phyloP scores from a whole-genome alignment of 805 yeast genomes.

The Metschnikowia henanensis region DNA sequence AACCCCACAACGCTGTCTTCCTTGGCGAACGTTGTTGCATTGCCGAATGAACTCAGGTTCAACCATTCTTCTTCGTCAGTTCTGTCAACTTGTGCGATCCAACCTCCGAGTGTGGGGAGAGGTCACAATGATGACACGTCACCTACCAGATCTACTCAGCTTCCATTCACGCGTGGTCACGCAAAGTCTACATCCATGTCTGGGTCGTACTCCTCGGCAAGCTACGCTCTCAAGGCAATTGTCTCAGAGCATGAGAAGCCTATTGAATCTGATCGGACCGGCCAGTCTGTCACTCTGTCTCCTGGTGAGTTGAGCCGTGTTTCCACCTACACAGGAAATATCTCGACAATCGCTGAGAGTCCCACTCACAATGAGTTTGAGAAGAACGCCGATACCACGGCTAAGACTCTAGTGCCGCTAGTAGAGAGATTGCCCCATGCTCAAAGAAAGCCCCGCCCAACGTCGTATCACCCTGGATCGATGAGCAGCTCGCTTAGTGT shows the following conservation, averaged over 20 bases:
- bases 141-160: conserved; percentile 8
- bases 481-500: conserved; percentile 30
- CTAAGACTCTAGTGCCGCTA: conserved; percentile 12
- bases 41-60: conserved; percentile 27
- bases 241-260: conserved; percentile 55
- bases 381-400: conserved; percentile 6
- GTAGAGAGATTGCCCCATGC: conserved; percentile 43
- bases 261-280: conserved; percentile 5
- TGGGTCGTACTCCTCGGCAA: conserved; percentile 51
- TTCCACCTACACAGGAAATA: conserved; percentile 34
- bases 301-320: conserved; percentile 14
- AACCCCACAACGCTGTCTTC: conserved; percentile 68
- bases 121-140: conserved; percentile 4
- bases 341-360: conserved; percentile 49
- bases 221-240: conserved; percentile 70
- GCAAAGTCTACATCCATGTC: conserved; percentile 34
- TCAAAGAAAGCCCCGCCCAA: conserved; percentile 71
- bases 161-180: conserved; percentile 24
- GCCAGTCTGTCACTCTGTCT: conserved; percentile 2
- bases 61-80: conserved; percentile 24
- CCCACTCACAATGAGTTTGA: conserved; percentile 26
- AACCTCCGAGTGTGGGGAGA: neutral
- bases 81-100: conserved; percentile 11
- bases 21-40: conserved; percentile 50
- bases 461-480: conserved; percentile 76